Base-by-base conservation (phyloP, 1,139 yeast genomes). In the Yamadazyma triangularis region DNA sequence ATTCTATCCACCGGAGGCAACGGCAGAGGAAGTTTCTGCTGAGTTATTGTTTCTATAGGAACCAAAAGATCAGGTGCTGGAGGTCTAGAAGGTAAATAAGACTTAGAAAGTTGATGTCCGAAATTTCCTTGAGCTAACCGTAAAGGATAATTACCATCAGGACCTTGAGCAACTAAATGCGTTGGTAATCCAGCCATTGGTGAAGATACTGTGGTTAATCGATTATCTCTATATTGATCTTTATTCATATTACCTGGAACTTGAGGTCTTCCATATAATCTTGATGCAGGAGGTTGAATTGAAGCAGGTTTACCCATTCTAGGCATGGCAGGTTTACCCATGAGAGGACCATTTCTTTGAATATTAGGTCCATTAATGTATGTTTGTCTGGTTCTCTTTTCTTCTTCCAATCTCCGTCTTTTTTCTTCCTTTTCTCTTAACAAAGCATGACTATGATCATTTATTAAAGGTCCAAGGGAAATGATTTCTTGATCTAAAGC, bases 241-340 rank as follows among this genome's bases (percentile, higher is more conserved):
- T 39, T 38, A 24, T 24, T 10, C 15, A 24, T 4, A 12, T 24
- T 12, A 13, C n/a, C 20, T 11, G 38, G 36, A 12, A 26, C 29
- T n/a, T 13, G 18, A 20, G 34, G 26, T 30, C 59, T 44, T 13
- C 51, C 60, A 39, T 65, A 65, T 10, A 60, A 38, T 30, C 68
- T 48, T 30, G 65, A 60, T 9, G 67, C 54, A 3, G 72, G 70
- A 5, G 73, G 74, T 39, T 67, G 73, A 14, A 67, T 66, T 11
- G 70, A 56, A 12, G 74, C 74, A 1, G 68, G 66, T 33, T 60
- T 62, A 1, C 71, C 71, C 70, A 64, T 64, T 34, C 68, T 44
- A 11, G 68, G 68, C 4, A 49, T 44, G 0, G 57, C 57, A 3
- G 66, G 63, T 33, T 60, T 63, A 1, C 70, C 70, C 67, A 61